Conservation (phyloP, 306 rosid genomes). For the Rosa persica region DNA sequence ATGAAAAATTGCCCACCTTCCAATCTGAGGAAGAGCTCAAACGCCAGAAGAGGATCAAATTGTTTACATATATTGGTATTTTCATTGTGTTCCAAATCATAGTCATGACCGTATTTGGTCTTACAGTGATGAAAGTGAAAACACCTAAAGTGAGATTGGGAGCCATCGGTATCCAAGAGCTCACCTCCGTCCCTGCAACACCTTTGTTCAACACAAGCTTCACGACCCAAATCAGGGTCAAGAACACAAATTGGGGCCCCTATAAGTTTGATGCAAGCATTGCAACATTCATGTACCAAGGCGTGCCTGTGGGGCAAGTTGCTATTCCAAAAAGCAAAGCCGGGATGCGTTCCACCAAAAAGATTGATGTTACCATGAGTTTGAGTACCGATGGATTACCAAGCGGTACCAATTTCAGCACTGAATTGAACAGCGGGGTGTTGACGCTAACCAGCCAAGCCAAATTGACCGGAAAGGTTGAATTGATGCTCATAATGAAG, state of each 20-base stretch:
- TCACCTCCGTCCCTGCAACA: background rate
- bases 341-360: conserved; percentile 13
- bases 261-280: conserved; percentile 2
- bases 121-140: conserved; percentile 10
- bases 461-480: conserved; percentile 7
- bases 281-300: conserved; percentile 6
- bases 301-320: background rate
- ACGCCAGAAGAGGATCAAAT: conserved; percentile 9
- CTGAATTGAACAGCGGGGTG: background rate
- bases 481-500: conserved; percentile 10
- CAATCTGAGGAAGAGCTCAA: conserved; percentile 13
- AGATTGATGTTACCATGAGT: background rate
- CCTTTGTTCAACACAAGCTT: background rate
- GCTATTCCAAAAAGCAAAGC: conserved; percentile 7
- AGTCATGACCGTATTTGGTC: background rate
- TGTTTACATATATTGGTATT: background rate
- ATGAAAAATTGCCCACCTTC: background rate
- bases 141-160: conserved; percentile 15
- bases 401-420: background rate
- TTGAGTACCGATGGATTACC: background rate
- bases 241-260: conserved; percentile 19
- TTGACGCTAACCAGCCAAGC: conserved; percentile 1
- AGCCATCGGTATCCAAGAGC: background rate
- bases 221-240: conserved; percentile 11
- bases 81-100: conserved; percentile 11